phyloP scores from a whole-genome alignment of 2,329 filamentous ascomycete species.

The Trichoderma oligosporum region DNA sequence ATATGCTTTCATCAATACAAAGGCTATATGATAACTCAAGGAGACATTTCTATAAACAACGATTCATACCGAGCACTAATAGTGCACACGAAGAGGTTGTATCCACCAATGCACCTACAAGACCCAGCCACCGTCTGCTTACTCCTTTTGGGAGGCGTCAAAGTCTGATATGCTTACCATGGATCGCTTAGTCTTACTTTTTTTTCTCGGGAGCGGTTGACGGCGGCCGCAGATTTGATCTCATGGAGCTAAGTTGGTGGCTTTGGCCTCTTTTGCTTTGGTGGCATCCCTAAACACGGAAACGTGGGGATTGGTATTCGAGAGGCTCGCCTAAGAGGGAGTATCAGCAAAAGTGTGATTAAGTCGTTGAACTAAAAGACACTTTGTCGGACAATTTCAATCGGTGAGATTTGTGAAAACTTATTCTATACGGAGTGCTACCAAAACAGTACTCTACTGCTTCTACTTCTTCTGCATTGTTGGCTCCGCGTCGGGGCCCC shows the following conservation, averaged over 20 bases:
- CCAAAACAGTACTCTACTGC: not conserved
- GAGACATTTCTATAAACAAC: too few relatives aligned
- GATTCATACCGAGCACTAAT: not conserved
- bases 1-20: too few relatives aligned
- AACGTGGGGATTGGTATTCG: constrained; percentile 13
- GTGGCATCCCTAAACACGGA: constrained; percentile 8
- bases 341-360: constrained; percentile 4
- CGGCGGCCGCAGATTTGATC: constrained; percentile 16
- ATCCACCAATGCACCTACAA: not conserved
- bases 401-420: not conserved
- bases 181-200: constrained; percentile 11
- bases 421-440: not conserved
- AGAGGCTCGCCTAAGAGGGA: not conserved
- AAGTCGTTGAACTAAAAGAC: not conserved
- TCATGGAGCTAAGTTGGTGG: constrained; percentile 9
- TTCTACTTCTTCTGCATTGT: not conserved
- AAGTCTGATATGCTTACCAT: constrained; percentile 11
- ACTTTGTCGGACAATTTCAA: constrained; percentile 14
- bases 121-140: constrained; percentile 4
- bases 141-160: constrained; percentile 16
- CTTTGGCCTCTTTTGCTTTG: constrained; percentile 14
- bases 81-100: not conserved
- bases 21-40: too few relatives aligned
- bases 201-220: constrained; percentile 13
- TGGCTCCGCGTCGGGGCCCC: not conserved